Conservation (phyloP, 2,329 filamentous ascomycete genomes). For the Cercospora sp. region DNA sequence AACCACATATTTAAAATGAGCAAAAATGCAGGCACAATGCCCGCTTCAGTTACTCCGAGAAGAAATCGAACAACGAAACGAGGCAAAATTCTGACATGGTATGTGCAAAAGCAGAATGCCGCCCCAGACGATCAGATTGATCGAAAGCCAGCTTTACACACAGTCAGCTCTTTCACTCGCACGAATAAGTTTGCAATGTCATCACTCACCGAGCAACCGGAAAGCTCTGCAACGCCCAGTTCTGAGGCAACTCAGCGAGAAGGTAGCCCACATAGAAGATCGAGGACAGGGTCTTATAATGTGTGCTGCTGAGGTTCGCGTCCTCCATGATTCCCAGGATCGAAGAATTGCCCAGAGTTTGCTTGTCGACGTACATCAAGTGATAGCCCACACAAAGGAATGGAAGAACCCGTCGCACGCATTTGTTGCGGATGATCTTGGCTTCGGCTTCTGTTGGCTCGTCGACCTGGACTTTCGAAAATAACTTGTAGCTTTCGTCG, state of each 20-base stretch:
- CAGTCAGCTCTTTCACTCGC: not conserved
- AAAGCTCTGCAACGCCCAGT: conserved; percentile 30
- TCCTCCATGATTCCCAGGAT: conserved; percentile 40
- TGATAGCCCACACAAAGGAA: conserved; percentile 26
- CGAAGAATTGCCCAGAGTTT: conserved; percentile 30
- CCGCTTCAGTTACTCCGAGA: conserved; percentile 33
- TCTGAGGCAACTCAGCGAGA: conserved; percentile 31
- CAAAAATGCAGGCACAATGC: conserved; percentile 23
- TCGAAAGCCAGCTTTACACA: conserved; percentile 16
- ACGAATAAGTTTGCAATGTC: too few relatives aligned
- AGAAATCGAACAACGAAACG: conserved; percentile 36
- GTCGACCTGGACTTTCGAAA: conserved; percentile 21
- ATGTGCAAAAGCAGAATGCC: conserved; percentile 36
- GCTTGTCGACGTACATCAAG: conserved; percentile 27
- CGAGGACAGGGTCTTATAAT: too few relatives aligned
- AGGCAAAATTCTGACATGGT: conserved; percentile 22
- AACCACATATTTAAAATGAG: conserved; percentile 12
- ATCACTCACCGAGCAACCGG: conserved; percentile 12
- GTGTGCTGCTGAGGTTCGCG: conserved; percentile 26
- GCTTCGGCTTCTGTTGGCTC: conserved; percentile 24
- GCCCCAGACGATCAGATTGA: conserved; percentile 30
- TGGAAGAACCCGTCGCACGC: conserved; percentile 22
- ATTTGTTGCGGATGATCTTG: conserved; percentile 21
- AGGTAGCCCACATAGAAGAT: conserved; percentile 33
- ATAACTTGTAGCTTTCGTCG: conserved; percentile 26